A percentile compares a stretch with the other conserved stretches of the same genome.
Evolutionary conservation across 139 green algal species (phyloP).

Genomic region (Chlorella sorokiniana): DNA sequence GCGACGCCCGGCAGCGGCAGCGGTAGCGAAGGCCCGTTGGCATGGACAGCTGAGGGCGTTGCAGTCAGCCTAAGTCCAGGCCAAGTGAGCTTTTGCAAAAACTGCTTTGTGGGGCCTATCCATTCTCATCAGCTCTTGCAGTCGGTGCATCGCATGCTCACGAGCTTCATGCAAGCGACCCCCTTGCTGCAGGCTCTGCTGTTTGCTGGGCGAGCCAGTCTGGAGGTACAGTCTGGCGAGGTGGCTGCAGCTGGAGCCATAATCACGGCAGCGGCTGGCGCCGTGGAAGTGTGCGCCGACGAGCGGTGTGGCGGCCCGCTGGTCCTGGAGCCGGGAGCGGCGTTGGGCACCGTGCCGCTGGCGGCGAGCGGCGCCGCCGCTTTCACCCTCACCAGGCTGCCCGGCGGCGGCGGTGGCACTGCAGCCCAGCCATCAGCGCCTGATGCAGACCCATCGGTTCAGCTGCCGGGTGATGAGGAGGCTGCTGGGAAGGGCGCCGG

Average conservation of each 20-base stretch:
- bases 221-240: slow-evolving; percentile 32
- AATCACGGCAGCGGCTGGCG: neutral
- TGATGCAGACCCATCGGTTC: neutral
- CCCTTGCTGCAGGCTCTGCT: slow-evolving; percentile 17
- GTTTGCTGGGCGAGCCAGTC: slow-evolving; percentile 10
- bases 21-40: neutral
- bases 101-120: neutral
- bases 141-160: neutral
- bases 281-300: slow-evolving; percentile 20
- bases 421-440: neutral
- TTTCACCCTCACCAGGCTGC: neutral
- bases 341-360: neutral
- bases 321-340: neutral
- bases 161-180: neutral
- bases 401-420: neutral
- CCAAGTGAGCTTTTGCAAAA: neutral
- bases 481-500: neutral
- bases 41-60: slow-evolving; percentile 2
- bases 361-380: neutral
- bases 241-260: neutral
- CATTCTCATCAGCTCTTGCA: neutral
- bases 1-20: neutral
- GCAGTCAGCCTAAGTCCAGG: neutral
- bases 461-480: neutral
- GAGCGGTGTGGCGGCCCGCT: slow-evolving; percentile 13